phyloP scores from a whole-genome alignment of 2,329 filamentous ascomycete species.

The Epichloe glyceriae region DNA sequence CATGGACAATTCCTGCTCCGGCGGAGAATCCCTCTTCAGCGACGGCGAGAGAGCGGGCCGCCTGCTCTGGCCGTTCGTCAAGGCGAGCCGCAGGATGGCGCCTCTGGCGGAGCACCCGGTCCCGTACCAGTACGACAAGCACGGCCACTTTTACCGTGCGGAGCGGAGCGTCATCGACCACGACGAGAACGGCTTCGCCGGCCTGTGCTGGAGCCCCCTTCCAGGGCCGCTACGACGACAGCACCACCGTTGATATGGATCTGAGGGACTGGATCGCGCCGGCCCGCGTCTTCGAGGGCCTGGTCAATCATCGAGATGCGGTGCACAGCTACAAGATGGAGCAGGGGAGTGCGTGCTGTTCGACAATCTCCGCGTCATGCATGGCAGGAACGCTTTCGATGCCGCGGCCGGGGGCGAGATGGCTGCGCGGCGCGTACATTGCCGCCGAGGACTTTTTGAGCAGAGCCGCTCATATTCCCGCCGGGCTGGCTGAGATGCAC shows the following conservation, averaged over 20 bases:
- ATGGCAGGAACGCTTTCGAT: constrained; percentile 70
- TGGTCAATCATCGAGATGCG: constrained; percentile 43
- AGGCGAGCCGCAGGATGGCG: constrained; percentile 2
- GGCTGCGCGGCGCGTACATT: constrained; percentile 79
- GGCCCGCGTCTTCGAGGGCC: constrained; percentile 40
- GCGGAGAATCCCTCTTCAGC: constrained; percentile 77
- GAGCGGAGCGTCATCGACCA: constrained; percentile 39
- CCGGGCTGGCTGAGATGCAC: constrained; percentile 13
- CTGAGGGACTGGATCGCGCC: constrained; percentile 32
- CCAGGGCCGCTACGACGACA: constrained; percentile 39
- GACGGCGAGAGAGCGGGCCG: constrained; percentile 54
- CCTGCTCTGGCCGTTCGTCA: constrained; percentile 17
- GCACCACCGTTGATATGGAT: constrained; percentile 11
- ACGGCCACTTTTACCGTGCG: constrained; percentile 49
- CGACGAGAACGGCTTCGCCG: constrained; percentile 11
- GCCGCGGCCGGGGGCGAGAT: constrained; percentile 49
- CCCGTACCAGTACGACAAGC: constrained; percentile 57
- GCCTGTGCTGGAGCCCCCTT: constrained; percentile 62
- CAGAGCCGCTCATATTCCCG: constrained; percentile 19
- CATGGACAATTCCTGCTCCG: constrained; percentile 62
- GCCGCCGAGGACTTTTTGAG: constrained; percentile 36
- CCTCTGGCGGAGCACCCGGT: constrained; percentile 21
- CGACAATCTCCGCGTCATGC: constrained; percentile 73
- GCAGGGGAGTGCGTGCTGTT: constrained; percentile 90
- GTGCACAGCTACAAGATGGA: constrained; percentile 60